These are phyloP conservation scores for Boletus edulis DNA, from an alignment of 768 basidiomycete genomes.

Conservation along the genomic window DNA sequence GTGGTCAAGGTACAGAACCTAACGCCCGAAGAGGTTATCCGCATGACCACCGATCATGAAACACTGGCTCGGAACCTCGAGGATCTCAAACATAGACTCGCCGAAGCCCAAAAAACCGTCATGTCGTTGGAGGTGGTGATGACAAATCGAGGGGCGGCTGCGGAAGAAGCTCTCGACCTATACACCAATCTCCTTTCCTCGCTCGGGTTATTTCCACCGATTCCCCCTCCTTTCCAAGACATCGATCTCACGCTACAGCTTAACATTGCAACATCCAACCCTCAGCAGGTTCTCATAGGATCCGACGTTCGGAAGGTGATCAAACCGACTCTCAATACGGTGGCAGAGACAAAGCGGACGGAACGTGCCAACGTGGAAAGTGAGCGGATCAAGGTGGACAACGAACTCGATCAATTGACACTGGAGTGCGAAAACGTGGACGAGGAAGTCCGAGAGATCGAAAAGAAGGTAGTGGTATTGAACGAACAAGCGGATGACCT, in stretches of 20 bases:
- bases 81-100: conserved; percentile 72
- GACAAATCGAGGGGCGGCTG: conserved; percentile 71
- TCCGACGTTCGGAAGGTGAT: conserved; percentile 69
- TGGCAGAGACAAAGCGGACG: conserved; percentile 70
- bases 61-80: conserved; percentile 68
- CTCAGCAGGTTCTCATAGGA: conserved; percentile 65
- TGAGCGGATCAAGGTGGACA: conserved; percentile 75
- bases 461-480: conserved; percentile 66
- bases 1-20: conserved; percentile 87
- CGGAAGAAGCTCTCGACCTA: conserved; percentile 78
- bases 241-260: conserved; percentile 79
- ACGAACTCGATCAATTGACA: conserved; percentile 76
- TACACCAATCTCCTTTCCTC: conserved; percentile 75
- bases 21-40: conserved; percentile 84
- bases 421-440: conserved; percentile 79
- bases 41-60: conserved; percentile 90
- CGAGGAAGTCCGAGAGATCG: conserved; percentile 70
- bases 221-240: conserved; percentile 66
- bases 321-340: conserved; percentile 69
- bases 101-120: conserved; percentile 67
- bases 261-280: conserved; percentile 72
- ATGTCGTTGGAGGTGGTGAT: conserved; percentile 84
- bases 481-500: conserved; percentile 79
- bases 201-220: conserved; percentile 74
- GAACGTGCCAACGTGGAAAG: conserved; percentile 72